Conservation (phyloP, 768 basidiomycete species). For the Kwoniella pini region DNA sequence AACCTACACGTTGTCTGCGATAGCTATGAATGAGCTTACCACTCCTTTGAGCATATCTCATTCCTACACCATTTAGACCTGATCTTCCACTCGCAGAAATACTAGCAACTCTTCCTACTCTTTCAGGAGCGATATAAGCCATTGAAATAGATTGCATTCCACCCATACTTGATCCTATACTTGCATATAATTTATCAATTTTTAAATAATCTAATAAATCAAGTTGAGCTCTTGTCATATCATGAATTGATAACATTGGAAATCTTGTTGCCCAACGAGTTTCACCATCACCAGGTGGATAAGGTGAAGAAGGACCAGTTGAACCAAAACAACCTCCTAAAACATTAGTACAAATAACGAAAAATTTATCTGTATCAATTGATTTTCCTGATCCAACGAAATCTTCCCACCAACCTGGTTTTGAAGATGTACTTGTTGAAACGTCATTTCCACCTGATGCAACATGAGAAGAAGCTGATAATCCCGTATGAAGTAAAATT, state of each 20-base stretch:
- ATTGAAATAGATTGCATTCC: conserved; percentile 96
- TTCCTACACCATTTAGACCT: conserved; percentile 86
- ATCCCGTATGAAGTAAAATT: conserved; percentile 91
- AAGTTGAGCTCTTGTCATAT: conserved; percentile 96
- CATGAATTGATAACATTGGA: conserved; percentile 88
- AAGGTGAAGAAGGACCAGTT: conserved; percentile 85
- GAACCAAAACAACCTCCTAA: conserved; percentile 97
- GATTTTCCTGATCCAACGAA: conserved; percentile 96
- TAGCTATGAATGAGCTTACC: conserved; percentile 62
- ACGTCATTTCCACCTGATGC: conserved; percentile 50
- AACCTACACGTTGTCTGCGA: too few species aligned
- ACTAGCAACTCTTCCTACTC: conserved; percentile 85
- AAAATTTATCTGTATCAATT: conserved; percentile 88
- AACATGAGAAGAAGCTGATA: conserved; percentile 88
- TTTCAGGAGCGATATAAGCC: conserved; percentile 85
- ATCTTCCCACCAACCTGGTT: conserved; percentile 98
- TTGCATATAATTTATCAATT: conserved; percentile 83
- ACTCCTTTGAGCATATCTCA: conserved; percentile 94
- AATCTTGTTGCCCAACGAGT: conserved; percentile 82
- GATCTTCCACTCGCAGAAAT: conserved; percentile 94
- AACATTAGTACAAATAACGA: conserved; percentile 93
- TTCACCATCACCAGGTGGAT: conserved; percentile 60
- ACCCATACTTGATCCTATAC: conserved; percentile 94
- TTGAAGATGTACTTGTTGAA: conserved; percentile 74
- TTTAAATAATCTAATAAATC: conserved; percentile 77